These are phyloP conservation scores for Trebouxia gelatinosa DNA, from an alignment of 163 green algal genomes.

Conservation along the genomic window DNA sequence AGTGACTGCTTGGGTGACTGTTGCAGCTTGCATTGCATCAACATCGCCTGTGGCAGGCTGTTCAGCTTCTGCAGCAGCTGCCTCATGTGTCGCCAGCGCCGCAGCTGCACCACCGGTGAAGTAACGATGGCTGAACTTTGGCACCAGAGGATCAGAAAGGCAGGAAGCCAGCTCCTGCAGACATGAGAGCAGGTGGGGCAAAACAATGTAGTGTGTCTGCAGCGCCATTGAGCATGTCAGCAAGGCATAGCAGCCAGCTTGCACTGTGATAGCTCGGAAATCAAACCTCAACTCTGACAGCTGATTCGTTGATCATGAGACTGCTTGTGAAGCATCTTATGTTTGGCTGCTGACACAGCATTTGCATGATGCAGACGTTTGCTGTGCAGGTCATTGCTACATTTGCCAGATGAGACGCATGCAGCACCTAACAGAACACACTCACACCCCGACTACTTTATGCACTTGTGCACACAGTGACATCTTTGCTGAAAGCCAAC, in stretches of 20 bases:
- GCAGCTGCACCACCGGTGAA: conserved; percentile 70
- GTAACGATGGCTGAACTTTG: conserved; percentile 62
- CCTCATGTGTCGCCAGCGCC: conserved; percentile 10
- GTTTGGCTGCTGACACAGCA: neutral
- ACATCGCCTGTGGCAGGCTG: neutral
- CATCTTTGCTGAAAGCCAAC: no score
- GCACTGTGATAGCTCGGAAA: no score
- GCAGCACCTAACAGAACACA: no score
- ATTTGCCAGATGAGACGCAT: no score
- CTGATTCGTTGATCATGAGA: no score
- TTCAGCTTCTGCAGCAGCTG: neutral
- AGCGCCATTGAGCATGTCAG: neutral
- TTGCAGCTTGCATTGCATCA: no score
- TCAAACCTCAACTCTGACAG: no score
- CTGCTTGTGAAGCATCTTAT: no score
- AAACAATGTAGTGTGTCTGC: neutral
- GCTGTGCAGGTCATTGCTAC: no score
- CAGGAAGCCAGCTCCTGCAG: conserved; percentile 61
- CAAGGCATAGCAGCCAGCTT: neutral
- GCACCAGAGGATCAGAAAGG: conserved; percentile 68
- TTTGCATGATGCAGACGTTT: no score
- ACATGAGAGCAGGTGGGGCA: neutral
- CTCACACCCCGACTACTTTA: no score
- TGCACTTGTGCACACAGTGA: no score
- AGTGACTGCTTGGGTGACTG: neutral